A percentile compares a stretch with the other conserved stretches of the same genome.
These are phyloP conservation scores for Linum tenue DNA, from an alignment of 345 rosid genomes.

Conservation along the genomic window DNA sequence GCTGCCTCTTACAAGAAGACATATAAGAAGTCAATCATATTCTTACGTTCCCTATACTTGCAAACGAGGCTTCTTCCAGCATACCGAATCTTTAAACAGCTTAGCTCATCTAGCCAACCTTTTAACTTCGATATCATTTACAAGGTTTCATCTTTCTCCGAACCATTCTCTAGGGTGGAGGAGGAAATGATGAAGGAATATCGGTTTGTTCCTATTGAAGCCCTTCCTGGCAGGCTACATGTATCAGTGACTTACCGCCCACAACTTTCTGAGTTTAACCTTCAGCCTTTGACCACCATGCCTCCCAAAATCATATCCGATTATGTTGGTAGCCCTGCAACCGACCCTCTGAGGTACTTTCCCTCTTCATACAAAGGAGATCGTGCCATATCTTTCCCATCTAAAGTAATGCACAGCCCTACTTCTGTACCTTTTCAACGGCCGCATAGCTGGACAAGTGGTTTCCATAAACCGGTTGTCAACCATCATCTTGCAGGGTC, in stretches of 20 bases:
- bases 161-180: slow-evolving; percentile 54
- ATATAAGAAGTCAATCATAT: slow-evolving; percentile 69
- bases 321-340: slow-evolving; percentile 80
- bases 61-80: slow-evolving; percentile 85
- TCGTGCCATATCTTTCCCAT: slow-evolving; percentile 46
- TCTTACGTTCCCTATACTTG: slow-evolving; percentile 57
- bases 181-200: slow-evolving; percentile 51
- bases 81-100: slow-evolving; percentile 54
- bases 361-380: slow-evolving; percentile 53
- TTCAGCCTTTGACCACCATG: slow-evolving; percentile 47
- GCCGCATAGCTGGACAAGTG: slow-evolving; percentile 94
- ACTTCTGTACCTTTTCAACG: slow-evolving; percentile 45
- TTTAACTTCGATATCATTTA: slow-evolving; percentile 58
- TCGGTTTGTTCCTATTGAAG: slow-evolving; percentile 61
- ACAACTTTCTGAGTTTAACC: slow-evolving; percentile 57
- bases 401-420: slow-evolving; percentile 44
- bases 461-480: slow-evolving; percentile 46
- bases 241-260: slow-evolving; percentile 58
- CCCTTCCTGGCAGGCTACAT: slow-evolving; percentile 59
- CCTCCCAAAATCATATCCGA: slow-evolving; percentile 72
- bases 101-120: slow-evolving; percentile 46
- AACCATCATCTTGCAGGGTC: slow-evolving; percentile 40
- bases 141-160: slow-evolving; percentile 72
- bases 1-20: slow-evolving; percentile 49
- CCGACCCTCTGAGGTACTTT: slow-evolving; percentile 67